Conservation (phyloP, 805 yeast species). For the Teunomyces kruisii region DNA sequence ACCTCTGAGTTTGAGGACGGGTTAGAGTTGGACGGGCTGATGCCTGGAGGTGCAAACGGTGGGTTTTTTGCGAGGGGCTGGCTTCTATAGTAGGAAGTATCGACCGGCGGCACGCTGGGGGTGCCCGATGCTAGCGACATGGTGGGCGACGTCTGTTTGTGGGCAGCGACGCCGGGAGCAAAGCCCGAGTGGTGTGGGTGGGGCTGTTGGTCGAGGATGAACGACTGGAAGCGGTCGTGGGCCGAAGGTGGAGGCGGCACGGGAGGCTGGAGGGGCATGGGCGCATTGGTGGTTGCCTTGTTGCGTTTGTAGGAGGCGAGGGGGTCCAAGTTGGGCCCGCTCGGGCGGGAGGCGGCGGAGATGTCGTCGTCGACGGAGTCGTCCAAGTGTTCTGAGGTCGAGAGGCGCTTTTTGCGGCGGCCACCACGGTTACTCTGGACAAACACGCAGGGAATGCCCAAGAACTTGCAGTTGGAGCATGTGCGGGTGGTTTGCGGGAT, state of each 20-base stretch:
- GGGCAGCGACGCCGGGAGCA: no score
- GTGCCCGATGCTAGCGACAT: background rate
- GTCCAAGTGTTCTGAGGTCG: background rate
- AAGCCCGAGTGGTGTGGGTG: background rate
- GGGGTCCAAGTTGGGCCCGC: background rate
- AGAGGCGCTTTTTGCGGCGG: slow-evolving; percentile 35
- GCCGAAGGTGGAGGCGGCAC: background rate
- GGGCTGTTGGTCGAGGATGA: background rate
- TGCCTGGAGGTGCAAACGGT: background rate
- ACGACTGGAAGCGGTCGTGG: slow-evolving; percentile 1
- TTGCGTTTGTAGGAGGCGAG: background rate
- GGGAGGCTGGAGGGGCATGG: background rate
- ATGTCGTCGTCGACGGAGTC: background rate
- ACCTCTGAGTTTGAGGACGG: background rate
- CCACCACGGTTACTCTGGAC: slow-evolving; percentile 61
- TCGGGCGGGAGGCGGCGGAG: background rate
- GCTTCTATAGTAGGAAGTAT: background rate
- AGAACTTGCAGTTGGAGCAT: slow-evolving; percentile 51
- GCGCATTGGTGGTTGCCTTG: background rate
- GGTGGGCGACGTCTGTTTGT: background rate
- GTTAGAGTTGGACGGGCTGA: background rate
- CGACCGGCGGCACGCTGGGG: background rate
- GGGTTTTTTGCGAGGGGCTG: background rate
- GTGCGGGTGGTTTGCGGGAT: slow-evolving; percentile 8
- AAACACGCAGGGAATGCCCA: slow-evolving; percentile 52